Percentiles rank a stretch among this genome's conserved stretches.
Conservation (phyloP, 129 eudicot species). For the Logfia minima region DNA sequence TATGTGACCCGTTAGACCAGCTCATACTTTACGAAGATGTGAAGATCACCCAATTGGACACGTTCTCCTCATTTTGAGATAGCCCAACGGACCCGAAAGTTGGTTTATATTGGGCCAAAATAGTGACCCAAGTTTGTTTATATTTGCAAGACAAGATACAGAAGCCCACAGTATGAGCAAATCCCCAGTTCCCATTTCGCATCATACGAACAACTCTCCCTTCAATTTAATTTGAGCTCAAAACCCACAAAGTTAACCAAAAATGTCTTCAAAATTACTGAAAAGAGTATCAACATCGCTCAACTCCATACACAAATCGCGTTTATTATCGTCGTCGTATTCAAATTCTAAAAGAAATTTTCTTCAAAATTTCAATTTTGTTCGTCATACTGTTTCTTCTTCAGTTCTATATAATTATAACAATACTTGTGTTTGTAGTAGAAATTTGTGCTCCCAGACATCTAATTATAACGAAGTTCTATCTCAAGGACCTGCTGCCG, state of each 20-base stretch:
- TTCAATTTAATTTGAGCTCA: neutral
- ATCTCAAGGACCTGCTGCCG: conserved; percentile 56
- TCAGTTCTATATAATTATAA: neutral
- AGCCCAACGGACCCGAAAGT: too few relatives aligned
- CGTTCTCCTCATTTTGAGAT: too few relatives aligned
- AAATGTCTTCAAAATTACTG: conserved; percentile 26
- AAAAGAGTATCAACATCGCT: conserved; percentile 32
- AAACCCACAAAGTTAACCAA: neutral
- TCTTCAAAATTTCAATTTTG: conserved; percentile 15
- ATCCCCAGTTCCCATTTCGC: neutral
- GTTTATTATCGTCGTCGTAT: conserved; percentile 22
- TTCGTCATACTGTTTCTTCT: conserved; percentile 4
- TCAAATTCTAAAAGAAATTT: conserved; percentile 13
- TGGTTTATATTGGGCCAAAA: neutral
- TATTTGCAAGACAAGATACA: neutral
- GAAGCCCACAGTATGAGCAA: neutral
- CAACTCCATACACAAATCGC: conserved; percentile 20
- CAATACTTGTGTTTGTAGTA: conserved; percentile 4
- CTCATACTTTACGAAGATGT: too few relatives aligned
- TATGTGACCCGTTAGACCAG: too few relatives aligned
- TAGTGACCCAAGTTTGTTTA: neutral
- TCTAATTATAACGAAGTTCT: conserved; percentile 30
- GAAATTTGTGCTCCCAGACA: conserved; percentile 42
- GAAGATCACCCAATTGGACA: too few relatives aligned
- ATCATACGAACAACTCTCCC: neutral